Evolutionary conservation across 1,284 basidiomycete genomes (phyloP), one percentile per base, ranked within the genome.

Genomic region (Irpex rosettiformis): DNA sequence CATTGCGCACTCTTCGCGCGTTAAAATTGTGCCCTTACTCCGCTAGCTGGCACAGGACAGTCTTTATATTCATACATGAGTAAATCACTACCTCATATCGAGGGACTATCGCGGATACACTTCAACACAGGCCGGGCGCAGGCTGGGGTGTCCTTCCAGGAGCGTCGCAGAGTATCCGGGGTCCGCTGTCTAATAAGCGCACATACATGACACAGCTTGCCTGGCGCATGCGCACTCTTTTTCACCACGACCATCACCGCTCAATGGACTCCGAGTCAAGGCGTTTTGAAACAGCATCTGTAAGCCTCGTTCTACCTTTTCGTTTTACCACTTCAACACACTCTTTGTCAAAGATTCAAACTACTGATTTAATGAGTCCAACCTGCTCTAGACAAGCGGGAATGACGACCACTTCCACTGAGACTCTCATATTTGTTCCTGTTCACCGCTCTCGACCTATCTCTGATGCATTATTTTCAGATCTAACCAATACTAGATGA

Each of bases 351-450:
- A 57, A 52, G 56, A 57, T 57, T 52, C 33, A 57, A 40, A 24
- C 27, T 57, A 52, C 56, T 57, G 56, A 57, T 57, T 57, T 57
- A 57, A 57, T 57, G 56, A 57, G 56, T 57, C 56, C 56, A 28
- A 57, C 33, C 56, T 51, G 49, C 56, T 51, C 49, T 57, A 55
- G 56, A 57, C 56, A 57, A 57, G 56, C 48, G 47, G 56, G 56
- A 52, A 51, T 40, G 55, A 52, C 48, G 56, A 57, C 56, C 48
- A 24, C 48, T 57, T 28, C 24, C 27, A 51, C 56, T 57, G 56
- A 57, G 56, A 57, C 49, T 52, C 51, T 58, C 52, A 27, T 29
- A 6, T 18, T 56, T 21, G 3, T 4, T 6, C 22, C 10, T 47
- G 43, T 10, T 1, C 22, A 18, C 2, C 4, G 18, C 18, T 47